Evolutionary conservation across 148 eudicot species (phyloP), one percentile per base, ranked within the genome.

Genomic region (Diospyros lotus): DNA sequence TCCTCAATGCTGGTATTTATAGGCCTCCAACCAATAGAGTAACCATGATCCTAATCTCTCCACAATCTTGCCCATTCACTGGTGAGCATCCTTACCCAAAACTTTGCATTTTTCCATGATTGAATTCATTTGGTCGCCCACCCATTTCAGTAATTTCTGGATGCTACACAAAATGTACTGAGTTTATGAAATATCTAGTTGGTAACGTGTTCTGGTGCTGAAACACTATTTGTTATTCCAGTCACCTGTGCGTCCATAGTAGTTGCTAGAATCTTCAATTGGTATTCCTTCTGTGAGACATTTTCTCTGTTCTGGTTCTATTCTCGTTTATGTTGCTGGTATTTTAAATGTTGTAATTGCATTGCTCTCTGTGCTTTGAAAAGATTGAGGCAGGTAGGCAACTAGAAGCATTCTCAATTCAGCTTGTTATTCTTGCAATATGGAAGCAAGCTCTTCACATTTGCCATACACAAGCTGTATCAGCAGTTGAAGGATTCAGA

Each of bases 381-480:
- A 55, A 94, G 98, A 75, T 80, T 75, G 93, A 79, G 61, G 86
- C 86, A 62, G 76, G 83, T 58, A 89, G 80, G 75, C 85, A 86
- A 73, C 85, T 94, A 14, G 98, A 94, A 76, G 98, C 98, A 75
- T 94, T 94, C 73, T 94, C 98, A n/a, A 68, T 92, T 74, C 97
- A 94, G 89, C 92, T 94, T 71, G 93, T 94, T 46, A 85, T 90
- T 69, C 87, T 94, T 82, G 97, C 96, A 50, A 85, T 92, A 78
- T 94, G 97, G 97, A 94, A 90, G 86, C 98, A 92, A 81, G 93
- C 98, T 63, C 75, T 94, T 77, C 82, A 92, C 80, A 89, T 94
- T 72, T 91, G 91, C 79, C 97, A 90, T 74, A 86, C 96, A 41
- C 93, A 89, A 75, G 97, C 93, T 38, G 90, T 88, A 62, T 91